Evolutionary conservation across 2,329 filamentous ascomycete species (phyloP), one percentile per base, ranked within the genome.

Genomic region (Graphilbum fragrans): DNA sequence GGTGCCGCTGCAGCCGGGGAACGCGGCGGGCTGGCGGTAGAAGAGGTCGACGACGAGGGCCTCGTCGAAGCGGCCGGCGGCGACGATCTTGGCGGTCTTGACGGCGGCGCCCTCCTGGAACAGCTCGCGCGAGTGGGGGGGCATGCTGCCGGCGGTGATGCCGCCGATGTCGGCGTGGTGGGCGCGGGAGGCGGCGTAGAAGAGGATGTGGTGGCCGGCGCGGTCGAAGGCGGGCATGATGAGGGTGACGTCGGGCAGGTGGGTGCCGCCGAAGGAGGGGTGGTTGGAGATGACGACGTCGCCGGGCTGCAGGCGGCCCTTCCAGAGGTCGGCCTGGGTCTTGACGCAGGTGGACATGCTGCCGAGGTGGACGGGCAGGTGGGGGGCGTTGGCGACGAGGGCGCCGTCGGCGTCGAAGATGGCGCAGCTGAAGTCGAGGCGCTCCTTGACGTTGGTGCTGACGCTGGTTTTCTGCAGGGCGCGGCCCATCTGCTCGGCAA

Each of bases 271-370:
- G 52, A 80, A 88, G 56, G 86, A 85, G 1, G 85, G 85, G 53
- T 92, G 85, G 51, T 92, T 92, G 1, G 82, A 84, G 6, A 90
- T 82, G 34, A 92, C 72, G 0, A 92, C 85, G 56, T 92, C 85
- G 25, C 85, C 85, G 43, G 73, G 78, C 52, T 84, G 82, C 40
- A 92, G 63, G 49, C 81, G 85, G 6, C 81, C 82, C 50, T 78
- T 72, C 83, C 84, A 92, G 43, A 88, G 85, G 50, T 82, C 72
- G 5, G 83, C 80, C 60, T 90, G 84, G 37, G 82, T 82, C 45
- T 74, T 70, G 2, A 90, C 82, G 38, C 84, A 87, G 10, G 83
- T 88, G n/a, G 81, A 83, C 84, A 90, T 87, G 37, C 80, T 86
- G 22, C 84, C 84, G 11, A 92, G 64, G 55, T 90, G 85, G 1